These are phyloP conservation scores for Fomitiporia mediterranea DNA, from an alignment of 1,284 basidiomycete genomes.

Conservation along the genomic window DNA sequence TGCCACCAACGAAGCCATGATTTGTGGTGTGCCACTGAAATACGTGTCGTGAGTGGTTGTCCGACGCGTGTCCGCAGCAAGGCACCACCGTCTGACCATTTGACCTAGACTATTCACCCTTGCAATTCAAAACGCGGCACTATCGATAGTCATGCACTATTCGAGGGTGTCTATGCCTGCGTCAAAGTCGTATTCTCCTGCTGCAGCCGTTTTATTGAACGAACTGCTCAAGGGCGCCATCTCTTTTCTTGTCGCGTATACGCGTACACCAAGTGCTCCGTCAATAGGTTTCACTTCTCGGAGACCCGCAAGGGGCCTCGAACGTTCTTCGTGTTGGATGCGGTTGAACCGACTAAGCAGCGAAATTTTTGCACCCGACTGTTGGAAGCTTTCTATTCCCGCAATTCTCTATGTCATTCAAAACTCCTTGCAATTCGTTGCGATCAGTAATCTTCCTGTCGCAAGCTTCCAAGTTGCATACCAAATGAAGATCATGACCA, in stretches of 20 bases:
- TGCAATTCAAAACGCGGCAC: conserved; percentile 87
- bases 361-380: conserved; percentile 61
- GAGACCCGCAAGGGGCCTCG: conserved; percentile 27
- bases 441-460: conserved; percentile 87
- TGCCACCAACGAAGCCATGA: conserved; percentile 37
- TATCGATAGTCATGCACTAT: conserved; percentile 94
- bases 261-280: conserved; percentile 28
- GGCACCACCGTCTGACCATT: conserved; percentile 1
- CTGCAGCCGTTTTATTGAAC: conserved; percentile 88
- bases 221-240: conserved; percentile 90
- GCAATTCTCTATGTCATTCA: conserved; percentile 88
- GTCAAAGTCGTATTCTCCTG: conserved; percentile 79
- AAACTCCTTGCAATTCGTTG: conserved; percentile 95
- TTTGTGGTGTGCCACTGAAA: conserved; percentile 72
- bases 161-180: conserved; percentile 81
- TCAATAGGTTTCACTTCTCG: conserved; percentile 26
- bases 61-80: neutral
- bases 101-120: conserved; percentile 76
- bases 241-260: conserved; percentile 66
- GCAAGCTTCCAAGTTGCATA: conserved; percentile 95
- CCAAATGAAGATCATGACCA: conserved; percentile 98
- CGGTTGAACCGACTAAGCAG: conserved; percentile 41
- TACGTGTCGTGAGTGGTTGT: conserved; percentile 66
- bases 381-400: conserved; percentile 79
- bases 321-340: conserved; percentile 33